These are phyloP conservation scores for Phytophthora nicotianae DNA, from an alignment of 352 stramenopile genomes.

Conservation along the genomic window DNA sequence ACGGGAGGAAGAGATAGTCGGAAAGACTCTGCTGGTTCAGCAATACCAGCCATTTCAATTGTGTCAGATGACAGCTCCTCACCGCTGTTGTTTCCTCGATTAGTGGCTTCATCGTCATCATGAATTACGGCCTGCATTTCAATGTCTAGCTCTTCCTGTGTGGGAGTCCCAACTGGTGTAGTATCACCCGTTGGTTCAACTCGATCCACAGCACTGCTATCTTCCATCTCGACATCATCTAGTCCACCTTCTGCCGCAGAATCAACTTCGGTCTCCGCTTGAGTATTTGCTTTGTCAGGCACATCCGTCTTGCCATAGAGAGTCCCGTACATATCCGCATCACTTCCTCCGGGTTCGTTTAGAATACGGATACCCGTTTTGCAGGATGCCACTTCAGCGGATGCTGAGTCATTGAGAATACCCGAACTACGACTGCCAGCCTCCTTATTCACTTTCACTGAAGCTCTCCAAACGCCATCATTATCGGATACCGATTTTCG, in stretches of 20 bases:
- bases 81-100: not conserved
- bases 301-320: constrained; percentile 30
- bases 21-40: constrained; percentile 1
- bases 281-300: not conserved
- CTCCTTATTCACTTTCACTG: constrained; percentile 43
- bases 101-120: constrained; percentile 4
- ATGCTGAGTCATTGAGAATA: constrained; percentile 10
- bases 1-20: constrained; percentile 32
- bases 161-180: not conserved
- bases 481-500: constrained; percentile 20
- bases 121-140: constrained; percentile 9
- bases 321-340: constrained; percentile 26
- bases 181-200: constrained; percentile 1
- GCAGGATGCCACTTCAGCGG: not conserved
- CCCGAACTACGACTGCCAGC: constrained; percentile 32
- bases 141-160: constrained; percentile 14
- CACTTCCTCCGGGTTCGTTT: constrained; percentile 46
- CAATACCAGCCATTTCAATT: not conserved
- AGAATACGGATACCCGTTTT: constrained; percentile 40
- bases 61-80: constrained; percentile 2
- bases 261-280: not conserved
- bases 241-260: not conserved
- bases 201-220: constrained; percentile 1
- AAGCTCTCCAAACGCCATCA: constrained; percentile 16
- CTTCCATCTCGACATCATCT: constrained; percentile 23